These are phyloP conservation scores for Penicillium manginii DNA, from an alignment of 495 filamentous ascomycete species.

Conservation along the genomic window DNA sequence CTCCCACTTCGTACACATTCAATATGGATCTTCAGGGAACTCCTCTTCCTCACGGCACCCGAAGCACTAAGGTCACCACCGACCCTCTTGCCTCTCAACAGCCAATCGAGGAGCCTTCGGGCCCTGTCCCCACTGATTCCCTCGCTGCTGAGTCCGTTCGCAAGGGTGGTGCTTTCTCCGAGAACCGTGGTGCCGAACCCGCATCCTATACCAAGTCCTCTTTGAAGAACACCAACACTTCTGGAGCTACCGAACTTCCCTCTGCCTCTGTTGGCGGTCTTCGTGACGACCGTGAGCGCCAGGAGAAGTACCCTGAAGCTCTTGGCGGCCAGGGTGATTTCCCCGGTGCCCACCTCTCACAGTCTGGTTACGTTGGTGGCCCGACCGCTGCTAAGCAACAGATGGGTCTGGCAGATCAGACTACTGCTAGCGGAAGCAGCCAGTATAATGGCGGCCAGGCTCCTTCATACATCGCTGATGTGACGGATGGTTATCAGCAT, in stretches of 20 bases:
- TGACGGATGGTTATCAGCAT: slow-evolving; percentile 32
- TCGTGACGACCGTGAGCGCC: slow-evolving; percentile 50
- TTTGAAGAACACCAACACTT: slow-evolving; percentile 62
- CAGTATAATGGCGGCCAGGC: slow-evolving; percentile 40
- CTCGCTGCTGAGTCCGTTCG: slow-evolving; percentile 65
- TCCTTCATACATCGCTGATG: slow-evolving; percentile 49
- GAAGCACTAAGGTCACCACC: slow-evolving; percentile 54
- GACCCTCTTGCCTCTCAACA: slow-evolving; percentile 50
- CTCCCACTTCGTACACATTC: slow-evolving; percentile 11
- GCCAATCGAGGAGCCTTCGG: slow-evolving; percentile 55
- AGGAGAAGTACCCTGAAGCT: slow-evolving; percentile 53
- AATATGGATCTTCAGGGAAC: slow-evolving; percentile 56
- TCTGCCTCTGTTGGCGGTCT: slow-evolving; percentile 51
- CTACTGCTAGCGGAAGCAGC: slow-evolving; percentile 35
- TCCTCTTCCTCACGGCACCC: slow-evolving; percentile 38
- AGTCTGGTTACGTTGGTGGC: slow-evolving; percentile 49
- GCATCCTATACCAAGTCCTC: slow-evolving; percentile 54
- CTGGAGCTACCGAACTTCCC: slow-evolving; percentile 51
- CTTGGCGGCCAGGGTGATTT: slow-evolving; percentile 54
- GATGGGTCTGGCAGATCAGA: slow-evolving; percentile 28
- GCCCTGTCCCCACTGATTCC: slow-evolving; percentile 63
- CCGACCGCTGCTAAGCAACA: slow-evolving; percentile 44
- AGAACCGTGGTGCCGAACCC: slow-evolving; percentile 55
- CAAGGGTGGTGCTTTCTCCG: slow-evolving; percentile 53
- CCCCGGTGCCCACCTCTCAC: slow-evolving; percentile 47